A percentile compares a stretch with the other conserved stretches of the same genome.
phyloP scores from a whole-genome alignment of 129 eudicot genomes.

The Flaveria sonorensis region DNA sequence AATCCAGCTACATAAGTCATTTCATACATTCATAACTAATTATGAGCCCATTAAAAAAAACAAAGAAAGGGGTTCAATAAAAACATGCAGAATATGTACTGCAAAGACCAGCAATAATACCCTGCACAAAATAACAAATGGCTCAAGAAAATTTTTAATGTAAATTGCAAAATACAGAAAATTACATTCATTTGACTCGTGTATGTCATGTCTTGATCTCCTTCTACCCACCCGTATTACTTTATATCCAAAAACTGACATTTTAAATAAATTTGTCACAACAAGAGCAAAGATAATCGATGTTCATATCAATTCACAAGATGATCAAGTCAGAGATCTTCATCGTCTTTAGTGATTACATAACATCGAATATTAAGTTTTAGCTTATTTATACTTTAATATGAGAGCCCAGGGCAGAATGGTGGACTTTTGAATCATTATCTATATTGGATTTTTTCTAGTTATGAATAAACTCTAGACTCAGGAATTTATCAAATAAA shows the following conservation, averaged over 20 bases:
- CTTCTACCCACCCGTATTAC: too few species aligned
- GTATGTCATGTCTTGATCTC: too few species aligned
- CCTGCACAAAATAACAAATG: slow-evolving; percentile 24
- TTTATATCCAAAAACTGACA: too few species aligned
- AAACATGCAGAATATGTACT: slow-evolving; percentile 20
- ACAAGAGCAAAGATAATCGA: neutral
- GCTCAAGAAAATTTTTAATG: neutral
- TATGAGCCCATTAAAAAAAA: slow-evolving; percentile 14
- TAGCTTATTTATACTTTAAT: neutral
- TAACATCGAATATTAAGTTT: neutral
- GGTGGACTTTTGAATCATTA: neutral
- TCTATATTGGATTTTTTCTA: neutral
- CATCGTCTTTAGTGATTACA: neutral
- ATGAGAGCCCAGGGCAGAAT: neutral
- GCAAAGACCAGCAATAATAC: slow-evolving; percentile 23
- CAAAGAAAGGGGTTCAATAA: slow-evolving; percentile 7
- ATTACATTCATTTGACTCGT: too few species aligned
- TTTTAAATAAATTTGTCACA: neutral
- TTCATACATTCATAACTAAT: neutral
- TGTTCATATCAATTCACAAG: neutral
- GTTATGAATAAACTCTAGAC: neutral
- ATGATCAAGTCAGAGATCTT: too few species aligned
- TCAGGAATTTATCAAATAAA: neutral
- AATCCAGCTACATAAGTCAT: slow-evolving; percentile 12
- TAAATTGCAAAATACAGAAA: neutral